Evolutionary conservation across 75 land plant species (phyloP).

Genomic region (Cryptomeria japonica): DNA sequence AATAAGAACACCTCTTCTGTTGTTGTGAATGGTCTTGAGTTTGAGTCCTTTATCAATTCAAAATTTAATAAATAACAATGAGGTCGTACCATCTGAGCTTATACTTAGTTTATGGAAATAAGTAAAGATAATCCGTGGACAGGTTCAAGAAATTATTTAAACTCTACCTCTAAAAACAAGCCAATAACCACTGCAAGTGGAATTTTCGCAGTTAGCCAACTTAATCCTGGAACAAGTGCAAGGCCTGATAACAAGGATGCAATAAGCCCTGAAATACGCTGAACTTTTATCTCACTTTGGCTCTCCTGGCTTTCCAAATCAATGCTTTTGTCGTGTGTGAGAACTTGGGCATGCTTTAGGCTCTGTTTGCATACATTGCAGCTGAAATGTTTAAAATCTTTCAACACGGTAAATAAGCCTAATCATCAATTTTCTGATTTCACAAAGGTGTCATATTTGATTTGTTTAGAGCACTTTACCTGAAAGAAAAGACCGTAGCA

Average conservation of each 20-base stretch:
- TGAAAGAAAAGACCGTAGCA: conserved; percentile 19
- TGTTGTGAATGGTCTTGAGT: neutral
- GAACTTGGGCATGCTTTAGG: conserved; percentile 10
- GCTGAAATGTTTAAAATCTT: neutral
- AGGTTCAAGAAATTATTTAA: neutral
- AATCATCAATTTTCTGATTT: neutral
- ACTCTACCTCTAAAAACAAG: conserved; percentile 17
- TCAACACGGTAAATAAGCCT: neutral
- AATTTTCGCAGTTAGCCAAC: conserved; percentile 8
- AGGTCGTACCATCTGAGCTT: neutral
- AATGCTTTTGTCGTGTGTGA: neutral
- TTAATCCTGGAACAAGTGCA: conserved; percentile 21
- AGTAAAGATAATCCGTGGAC: neutral
- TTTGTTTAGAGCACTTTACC: conserved; percentile 10
- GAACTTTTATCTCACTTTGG: neutral
- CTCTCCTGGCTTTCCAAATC: conserved; percentile 18
- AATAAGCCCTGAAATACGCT: conserved; percentile 18
- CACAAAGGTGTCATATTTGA: neutral
- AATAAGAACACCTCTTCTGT: neutral
- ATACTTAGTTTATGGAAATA: neutral
- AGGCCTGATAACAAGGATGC: conserved; percentile 21
- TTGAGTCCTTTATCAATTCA: neutral
- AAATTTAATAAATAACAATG: neutral
- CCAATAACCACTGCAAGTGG: conserved; percentile 23
- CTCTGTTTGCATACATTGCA: neutral